Evolutionary conservation across 1,139 yeast genomes (phyloP).

Genomic region (Spathaspora sp.): DNA sequence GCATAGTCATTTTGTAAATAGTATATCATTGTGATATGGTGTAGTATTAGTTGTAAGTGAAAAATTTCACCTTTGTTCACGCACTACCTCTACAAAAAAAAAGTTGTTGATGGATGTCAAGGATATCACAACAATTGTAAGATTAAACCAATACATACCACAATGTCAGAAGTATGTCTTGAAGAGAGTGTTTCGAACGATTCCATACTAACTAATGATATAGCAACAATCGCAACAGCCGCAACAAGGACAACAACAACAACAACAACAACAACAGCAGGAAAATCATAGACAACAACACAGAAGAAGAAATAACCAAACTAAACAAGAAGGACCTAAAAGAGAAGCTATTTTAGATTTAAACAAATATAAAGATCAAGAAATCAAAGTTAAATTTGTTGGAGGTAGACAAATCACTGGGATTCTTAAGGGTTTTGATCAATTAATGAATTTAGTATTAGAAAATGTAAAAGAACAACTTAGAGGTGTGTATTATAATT

Average conservation of each 20-base stretch:
- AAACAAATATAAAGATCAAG: slow-evolving; percentile 71
- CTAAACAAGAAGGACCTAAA: slow-evolving; percentile 71
- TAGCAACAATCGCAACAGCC: slow-evolving; percentile 3
- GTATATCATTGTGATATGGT: neutral
- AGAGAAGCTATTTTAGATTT: slow-evolving; percentile 88
- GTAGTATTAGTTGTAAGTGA: neutral
- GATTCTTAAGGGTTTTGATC: slow-evolving; percentile 82
- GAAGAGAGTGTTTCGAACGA: neutral
- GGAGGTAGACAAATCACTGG: slow-evolving; percentile 90
- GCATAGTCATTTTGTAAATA: slow-evolving; percentile 1
- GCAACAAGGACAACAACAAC: slow-evolving; percentile 7
- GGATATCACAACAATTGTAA: neutral
- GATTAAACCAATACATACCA: neutral
- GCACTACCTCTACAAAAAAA: neutral
- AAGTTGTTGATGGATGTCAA: neutral
- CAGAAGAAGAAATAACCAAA: slow-evolving; percentile 19
- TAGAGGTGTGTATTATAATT: slow-evolving; percentile 43
- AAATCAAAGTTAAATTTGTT: slow-evolving; percentile 73
- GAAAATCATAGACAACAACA: slow-evolving; percentile 5
- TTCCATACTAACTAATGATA: neutral
- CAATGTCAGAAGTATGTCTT: slow-evolving; percentile 6
- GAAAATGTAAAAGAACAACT: slow-evolving; percentile 77
- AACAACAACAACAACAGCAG: slow-evolving; percentile 8
- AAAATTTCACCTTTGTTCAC: neutral
- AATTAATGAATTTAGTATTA: slow-evolving; percentile 87